Conservation (phyloP, 441 rosid species). For the Daphne laureola region DNA sequence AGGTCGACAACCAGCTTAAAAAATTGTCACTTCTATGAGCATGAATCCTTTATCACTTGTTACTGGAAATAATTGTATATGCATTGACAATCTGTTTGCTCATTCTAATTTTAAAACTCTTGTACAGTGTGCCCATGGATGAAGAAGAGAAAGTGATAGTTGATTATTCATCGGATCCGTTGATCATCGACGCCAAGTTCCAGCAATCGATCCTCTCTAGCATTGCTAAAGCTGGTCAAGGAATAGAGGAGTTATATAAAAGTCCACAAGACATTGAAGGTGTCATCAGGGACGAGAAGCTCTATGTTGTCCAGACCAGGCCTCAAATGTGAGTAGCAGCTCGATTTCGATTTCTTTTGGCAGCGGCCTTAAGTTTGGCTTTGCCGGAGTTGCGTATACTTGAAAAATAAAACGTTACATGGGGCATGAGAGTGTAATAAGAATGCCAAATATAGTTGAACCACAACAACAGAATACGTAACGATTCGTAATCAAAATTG, state of each 20-base stretch:
- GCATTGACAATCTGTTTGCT: too few relatives aligned
- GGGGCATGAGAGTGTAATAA: neutral
- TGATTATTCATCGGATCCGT: constrained; percentile 45
- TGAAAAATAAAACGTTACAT: neutral
- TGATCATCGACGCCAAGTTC: constrained; percentile 35
- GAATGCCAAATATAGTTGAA: too few relatives aligned
- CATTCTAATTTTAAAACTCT: too few relatives aligned
- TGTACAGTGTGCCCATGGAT: constrained; percentile 55
- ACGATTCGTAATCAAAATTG: too few relatives aligned
- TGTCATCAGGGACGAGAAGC: constrained; percentile 38
- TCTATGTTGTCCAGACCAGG: constrained; percentile 56
- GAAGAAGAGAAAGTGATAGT: constrained; percentile 36
- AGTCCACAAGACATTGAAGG: constrained; percentile 61
- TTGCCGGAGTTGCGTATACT: too few relatives aligned
- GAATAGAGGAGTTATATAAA: constrained; percentile 46
- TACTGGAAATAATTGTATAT: neutral
- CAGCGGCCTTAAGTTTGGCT: too few relatives aligned
- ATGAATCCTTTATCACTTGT: too few relatives aligned
- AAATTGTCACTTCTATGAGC: too few relatives aligned
- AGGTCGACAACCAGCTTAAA: too few relatives aligned
- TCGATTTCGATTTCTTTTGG: neutral
- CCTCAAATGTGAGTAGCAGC: constrained; percentile 33
- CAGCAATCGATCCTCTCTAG: constrained; percentile 37
- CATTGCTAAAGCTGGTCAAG: constrained; percentile 47
- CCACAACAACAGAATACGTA: too few relatives aligned